phyloP scores from a whole-genome alignment of 805 yeast species.

The Trichomonascus vanleenenianus region DNA sequence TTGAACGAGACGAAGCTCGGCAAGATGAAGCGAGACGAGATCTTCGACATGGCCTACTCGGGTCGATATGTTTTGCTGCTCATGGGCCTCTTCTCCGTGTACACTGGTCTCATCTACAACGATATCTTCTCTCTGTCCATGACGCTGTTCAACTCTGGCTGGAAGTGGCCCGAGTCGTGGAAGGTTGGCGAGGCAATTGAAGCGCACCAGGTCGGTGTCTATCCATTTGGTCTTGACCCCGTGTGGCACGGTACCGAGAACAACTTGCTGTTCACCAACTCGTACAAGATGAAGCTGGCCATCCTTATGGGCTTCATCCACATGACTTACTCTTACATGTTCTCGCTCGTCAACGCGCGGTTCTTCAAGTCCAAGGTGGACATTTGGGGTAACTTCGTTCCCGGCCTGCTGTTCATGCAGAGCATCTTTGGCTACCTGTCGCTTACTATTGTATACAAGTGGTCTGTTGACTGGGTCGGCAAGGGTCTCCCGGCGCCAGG shows the following conservation, averaged over 20 bases:
- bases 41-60: conserved; percentile 89
- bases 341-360: conserved; percentile 73
- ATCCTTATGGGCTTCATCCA: conserved; percentile 90
- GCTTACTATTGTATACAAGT: conserved; percentile 79
- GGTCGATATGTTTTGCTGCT: conserved; percentile 87
- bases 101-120: conserved; percentile 89
- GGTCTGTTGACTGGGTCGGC: conserved; percentile 88
- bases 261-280: conserved; percentile 80
- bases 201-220: conserved; percentile 61
- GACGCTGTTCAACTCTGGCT: conserved; percentile 81
- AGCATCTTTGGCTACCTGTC: conserved; percentile 92
- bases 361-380: conserved; percentile 68
- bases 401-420: conserved; percentile 92
- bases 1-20: conserved; percentile 65
- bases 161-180: conserved; percentile 84
- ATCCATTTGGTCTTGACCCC: conserved; percentile 82
- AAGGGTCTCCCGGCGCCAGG: conserved; percentile 81
- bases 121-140: conserved; percentile 88
- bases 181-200: conserved; percentile 59
- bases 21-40: conserved; percentile 74
- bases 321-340: conserved; percentile 84
- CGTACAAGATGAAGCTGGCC: conserved; percentile 95
- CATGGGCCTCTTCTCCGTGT: conserved; percentile 94
- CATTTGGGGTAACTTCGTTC: conserved; percentile 85
- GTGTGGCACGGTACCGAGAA: conserved; percentile 98